phyloP scores from a whole-genome alignment of 2,329 filamentous ascomycete genomes.

The Calonectria fujianensis region DNA sequence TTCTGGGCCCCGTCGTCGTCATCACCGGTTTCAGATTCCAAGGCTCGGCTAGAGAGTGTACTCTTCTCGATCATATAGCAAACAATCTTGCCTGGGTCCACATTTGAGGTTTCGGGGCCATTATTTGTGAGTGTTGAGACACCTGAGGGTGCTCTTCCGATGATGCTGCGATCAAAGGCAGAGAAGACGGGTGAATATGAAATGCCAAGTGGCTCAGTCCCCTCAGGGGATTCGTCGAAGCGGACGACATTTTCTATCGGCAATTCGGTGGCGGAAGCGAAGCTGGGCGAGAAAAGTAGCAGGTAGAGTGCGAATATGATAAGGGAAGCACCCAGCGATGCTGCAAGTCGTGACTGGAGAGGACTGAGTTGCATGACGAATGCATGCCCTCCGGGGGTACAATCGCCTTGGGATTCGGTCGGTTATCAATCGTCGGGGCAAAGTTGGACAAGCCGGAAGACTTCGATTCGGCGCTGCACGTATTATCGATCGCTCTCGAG shows the following conservation, averaged over 20 bases:
- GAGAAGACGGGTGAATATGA: slow-evolving; percentile 77
- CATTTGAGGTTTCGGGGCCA: slow-evolving; percentile 73
- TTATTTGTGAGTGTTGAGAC: slow-evolving; percentile 78
- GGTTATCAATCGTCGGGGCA: slow-evolving; percentile 34
- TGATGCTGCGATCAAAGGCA: slow-evolving; percentile 76
- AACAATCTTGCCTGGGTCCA: slow-evolving; percentile 77
- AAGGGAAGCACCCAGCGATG: slow-evolving; percentile 77
- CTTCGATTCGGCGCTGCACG: slow-evolving; percentile 31
- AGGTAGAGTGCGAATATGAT: slow-evolving; percentile 74
- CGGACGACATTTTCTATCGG: slow-evolving; percentile 38
- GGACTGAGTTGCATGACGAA: slow-evolving; percentile 77
- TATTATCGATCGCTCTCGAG: slow-evolving; percentile 41
- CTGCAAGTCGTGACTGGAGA: slow-evolving; percentile 82
- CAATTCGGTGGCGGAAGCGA: slow-evolving; percentile 77
- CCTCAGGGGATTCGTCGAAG: slow-evolving; percentile 44
- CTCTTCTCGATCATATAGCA: slow-evolving; percentile 61
- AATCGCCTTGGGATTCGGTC: slow-evolving; percentile 46
- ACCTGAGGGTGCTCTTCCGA: slow-evolving; percentile 75
- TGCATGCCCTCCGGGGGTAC: slow-evolving; percentile 65
- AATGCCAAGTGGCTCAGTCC: slow-evolving; percentile 48
- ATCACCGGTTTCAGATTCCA: slow-evolving; percentile 42
- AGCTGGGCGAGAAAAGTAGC: slow-evolving; percentile 73
- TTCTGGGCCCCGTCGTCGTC: slow-evolving; percentile 1
- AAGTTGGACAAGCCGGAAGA: slow-evolving; percentile 37
- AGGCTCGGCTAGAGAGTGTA: slow-evolving; percentile 50